Base-by-base conservation (phyloP, 2,329 filamentous ascomycete species). In the Orbilia brochopaga region DNA sequence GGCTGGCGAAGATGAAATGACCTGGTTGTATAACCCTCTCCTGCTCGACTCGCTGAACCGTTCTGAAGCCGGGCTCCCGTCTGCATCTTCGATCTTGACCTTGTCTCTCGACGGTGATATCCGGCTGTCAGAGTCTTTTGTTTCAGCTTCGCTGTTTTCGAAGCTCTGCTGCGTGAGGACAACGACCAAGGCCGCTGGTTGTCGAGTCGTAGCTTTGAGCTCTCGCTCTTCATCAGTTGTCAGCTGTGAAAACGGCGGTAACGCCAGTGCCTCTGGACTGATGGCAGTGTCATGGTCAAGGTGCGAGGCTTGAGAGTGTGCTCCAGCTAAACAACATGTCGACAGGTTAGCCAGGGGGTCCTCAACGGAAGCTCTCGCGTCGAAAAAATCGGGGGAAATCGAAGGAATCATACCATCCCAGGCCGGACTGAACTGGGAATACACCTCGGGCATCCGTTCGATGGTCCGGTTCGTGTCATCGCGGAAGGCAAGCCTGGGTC, bases 141-240 rank as follows among this genome's bases (percentile, higher is more conserved):
- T 84, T 2, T 83, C 82, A 7, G 83, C 77, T 30, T 80, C 78
- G 24, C 80, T 79, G 75, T 73, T 61, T 60, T 62, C 56, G 23
- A 87, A 86, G 76, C 83, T 86, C 15, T 82, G 80, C 3, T 82
- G 84, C 44, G 84, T 84, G 61, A 83, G 81, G 19, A 86, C 79
- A 19, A 86, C 83, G 75, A 83, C 80, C 76, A 83, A 86, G 1
- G 83, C 85, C 15, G 85, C 85, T 0, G 85, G 84, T 35, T 78
- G 78, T 40, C 80, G 80, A 6, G 78, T 78, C 57, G 83, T 81
- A 15, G 85, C 85, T 76, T 86, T 86, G 66, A 79, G 81, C 76
- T 87, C 85, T 44, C 85, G 80, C 27, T 86, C 85, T 74, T 85
- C 84, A 70, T 87, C 85, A 27, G 80, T 85, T 1, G 80, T 83